Base-by-base conservation (phyloP, 352 stramenopile species). In the Globisporangium middletonii region DNA sequence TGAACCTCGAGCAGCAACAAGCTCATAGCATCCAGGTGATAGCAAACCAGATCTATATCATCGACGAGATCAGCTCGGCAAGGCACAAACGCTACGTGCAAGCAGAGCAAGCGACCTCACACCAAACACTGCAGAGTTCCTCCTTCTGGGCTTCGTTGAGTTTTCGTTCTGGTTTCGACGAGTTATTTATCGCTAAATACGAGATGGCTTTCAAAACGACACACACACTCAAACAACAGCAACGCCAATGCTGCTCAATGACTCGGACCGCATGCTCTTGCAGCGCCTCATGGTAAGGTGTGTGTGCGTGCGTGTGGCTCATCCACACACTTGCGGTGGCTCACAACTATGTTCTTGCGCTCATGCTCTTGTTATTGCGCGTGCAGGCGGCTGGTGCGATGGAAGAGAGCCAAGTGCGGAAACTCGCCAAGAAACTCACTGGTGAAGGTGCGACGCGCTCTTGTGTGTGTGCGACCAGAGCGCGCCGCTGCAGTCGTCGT, bases 181-280 rank as follows among this genome's bases (percentile, higher is more conserved):
- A 9, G 33, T 38, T 38, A 38, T 38, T 6, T 38, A 7, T 13
- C 33, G 7, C 33, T 38, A 38, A 38, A 12, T 45, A n/a, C 41
- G 41, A 45, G 13, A 19, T 8, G 41, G 4, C 41, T n/a, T 2
- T 19, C 41, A 45, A 45, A n/a, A 16, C 41, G 41, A 45, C 41
- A 45, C 41, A 45, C 38, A 43, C 3, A 35, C 33, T 38, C 33
- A 38, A 8, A 38, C 33, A 23, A 2, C 33, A 11, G 9, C 7
- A 8, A 60, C 43, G 45, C 62, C 37, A 15, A 84, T 75, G 70
- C 59, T 79, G 62, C 69, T 81, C 63, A 87, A 69, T 49, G 78
- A 88, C 64, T 79, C 72, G 53, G 73, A 86, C 30, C 76, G 76
- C 45, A 88, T 90, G 80, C 72, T 90, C 55, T 67, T 90, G 63